Conservation (phyloP, 768 basidiomycete genomes). For the Leccinum imitatum region DNA sequence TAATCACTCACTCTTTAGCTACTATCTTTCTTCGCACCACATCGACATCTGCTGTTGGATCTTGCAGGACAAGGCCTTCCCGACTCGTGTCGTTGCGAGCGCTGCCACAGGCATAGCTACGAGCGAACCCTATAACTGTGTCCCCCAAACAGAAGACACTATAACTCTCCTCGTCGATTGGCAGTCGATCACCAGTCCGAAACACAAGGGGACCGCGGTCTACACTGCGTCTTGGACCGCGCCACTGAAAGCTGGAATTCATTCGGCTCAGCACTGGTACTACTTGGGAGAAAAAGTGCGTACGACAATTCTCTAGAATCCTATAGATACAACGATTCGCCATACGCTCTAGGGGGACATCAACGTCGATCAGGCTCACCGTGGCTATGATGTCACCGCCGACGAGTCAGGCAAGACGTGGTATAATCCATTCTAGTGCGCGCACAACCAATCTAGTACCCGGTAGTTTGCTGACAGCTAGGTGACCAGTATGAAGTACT, state of each 20-base stretch:
- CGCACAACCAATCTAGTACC: constrained; percentile 12
- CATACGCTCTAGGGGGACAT: constrained; percentile 71
- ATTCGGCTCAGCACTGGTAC: constrained; percentile 91
- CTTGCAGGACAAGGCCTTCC: constrained; percentile 69
- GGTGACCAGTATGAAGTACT: constrained; percentile 82
- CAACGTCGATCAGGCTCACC: constrained; percentile 88
- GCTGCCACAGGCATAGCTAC: constrained; percentile 92
- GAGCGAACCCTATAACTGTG: constrained; percentile 84
- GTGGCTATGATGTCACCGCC: constrained; percentile 87
- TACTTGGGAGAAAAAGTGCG: constrained; percentile 89
- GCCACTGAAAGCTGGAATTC: constrained; percentile 84
- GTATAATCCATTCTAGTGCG: constrained; percentile 92
- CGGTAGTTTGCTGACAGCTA: constrained; percentile 8
- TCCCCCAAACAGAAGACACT: constrained; percentile 86
- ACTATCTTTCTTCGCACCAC: constrained; percentile 94
- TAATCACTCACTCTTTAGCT: constrained; percentile 42
- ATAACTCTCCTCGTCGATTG: constrained; percentile 95
- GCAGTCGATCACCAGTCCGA: constrained; percentile 74
- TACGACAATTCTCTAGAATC: background rate
- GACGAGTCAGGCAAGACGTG: constrained; percentile 83
- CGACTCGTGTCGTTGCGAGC: constrained; percentile 86
- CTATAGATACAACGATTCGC: background rate
- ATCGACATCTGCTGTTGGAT: constrained; percentile 90
- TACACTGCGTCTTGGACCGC: constrained; percentile 97
- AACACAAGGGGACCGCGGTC: constrained; percentile 81